Evolutionary conservation across 1,284 basidiomycete species (phyloP).

Genomic region (Athelia sp.): DNA sequence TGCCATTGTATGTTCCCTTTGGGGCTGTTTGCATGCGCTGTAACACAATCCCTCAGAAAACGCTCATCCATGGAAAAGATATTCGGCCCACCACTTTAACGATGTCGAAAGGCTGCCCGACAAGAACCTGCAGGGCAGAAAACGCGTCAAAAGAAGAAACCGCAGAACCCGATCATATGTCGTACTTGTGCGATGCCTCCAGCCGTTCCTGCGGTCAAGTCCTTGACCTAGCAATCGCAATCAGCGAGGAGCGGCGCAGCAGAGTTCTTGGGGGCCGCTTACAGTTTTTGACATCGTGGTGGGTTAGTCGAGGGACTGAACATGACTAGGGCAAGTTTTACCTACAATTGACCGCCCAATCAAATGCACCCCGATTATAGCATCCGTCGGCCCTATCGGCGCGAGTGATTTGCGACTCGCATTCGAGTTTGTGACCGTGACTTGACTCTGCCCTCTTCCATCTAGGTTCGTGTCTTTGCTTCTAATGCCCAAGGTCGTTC

Average conservation of each 20-base stretch:
- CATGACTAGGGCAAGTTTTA: no score
- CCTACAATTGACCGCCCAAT: constrained; percentile 8
- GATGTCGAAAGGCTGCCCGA: constrained; percentile 95
- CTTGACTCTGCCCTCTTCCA: neutral
- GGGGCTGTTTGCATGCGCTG: constrained; percentile 94
- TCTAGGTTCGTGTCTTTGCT: neutral
- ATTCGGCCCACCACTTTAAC: constrained; percentile 78
- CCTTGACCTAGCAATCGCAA: constrained; percentile 49
- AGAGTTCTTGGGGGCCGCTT: neutral
- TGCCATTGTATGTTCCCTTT: constrained; percentile 83
- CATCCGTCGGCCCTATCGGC: neutral
- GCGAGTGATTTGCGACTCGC: neutral
- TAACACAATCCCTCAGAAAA: constrained; percentile 7
- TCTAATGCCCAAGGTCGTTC: neutral
- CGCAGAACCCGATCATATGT: neutral
- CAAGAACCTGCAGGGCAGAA: constrained; percentile 58
- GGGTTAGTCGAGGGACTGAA: constrained; percentile 2
- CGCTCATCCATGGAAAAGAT: constrained; percentile 8
- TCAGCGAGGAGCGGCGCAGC: neutral
- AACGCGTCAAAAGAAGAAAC: constrained; percentile 6
- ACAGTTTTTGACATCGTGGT: constrained; percentile 39
- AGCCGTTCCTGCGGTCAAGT: constrained; percentile 79
- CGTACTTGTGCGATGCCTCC: constrained; percentile 86
- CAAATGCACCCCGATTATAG: constrained; percentile 13
- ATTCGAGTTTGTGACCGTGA: constrained; percentile 1